These are phyloP conservation scores for Megacollybia platyphylla DNA, from an alignment of 1,284 basidiomycete species.

Conservation along the genomic window DNA sequence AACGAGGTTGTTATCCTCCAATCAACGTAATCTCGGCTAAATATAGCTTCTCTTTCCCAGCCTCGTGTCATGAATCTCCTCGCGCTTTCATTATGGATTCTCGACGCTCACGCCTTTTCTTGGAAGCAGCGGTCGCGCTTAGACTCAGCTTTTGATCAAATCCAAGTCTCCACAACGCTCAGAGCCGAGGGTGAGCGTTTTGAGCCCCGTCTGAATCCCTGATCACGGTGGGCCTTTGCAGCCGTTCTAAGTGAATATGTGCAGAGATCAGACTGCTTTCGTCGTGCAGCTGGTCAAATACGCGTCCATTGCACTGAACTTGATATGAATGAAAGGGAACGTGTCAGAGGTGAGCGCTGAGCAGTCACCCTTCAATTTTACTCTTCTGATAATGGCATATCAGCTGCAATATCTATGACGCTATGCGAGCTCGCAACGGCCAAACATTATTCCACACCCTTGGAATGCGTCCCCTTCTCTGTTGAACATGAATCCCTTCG, in stretches of 20 bases:
- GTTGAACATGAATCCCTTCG: constrained; percentile 6
- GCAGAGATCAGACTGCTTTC: constrained; percentile 53
- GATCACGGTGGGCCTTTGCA: constrained; percentile 6
- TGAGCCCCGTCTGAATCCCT: too few species aligned
- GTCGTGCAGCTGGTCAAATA: constrained; percentile 31
- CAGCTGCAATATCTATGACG: constrained; percentile 67
- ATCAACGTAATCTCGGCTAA: too few species aligned
- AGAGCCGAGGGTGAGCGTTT: too few species aligned
- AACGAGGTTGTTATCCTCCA: too few species aligned
- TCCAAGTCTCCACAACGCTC: too few species aligned
- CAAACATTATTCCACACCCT: constrained; percentile 45
- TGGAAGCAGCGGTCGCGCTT: too few species aligned
- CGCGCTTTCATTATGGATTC: too few species aligned
- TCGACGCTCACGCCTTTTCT: too few species aligned
- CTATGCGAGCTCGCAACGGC: constrained; percentile 65
- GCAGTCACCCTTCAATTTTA: constrained; percentile 3
- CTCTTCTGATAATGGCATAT: not conserved
- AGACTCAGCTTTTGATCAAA: too few species aligned
- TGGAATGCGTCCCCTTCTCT: constrained; percentile 45
- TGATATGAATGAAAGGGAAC: constrained; percentile 44
- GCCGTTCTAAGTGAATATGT: constrained; percentile 20
- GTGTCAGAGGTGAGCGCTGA: constrained; percentile 35
- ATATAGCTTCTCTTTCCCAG: too few species aligned
- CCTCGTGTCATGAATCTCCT: too few species aligned
- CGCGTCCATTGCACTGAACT: constrained; percentile 38